A percentile compares a stretch with the other conserved stretches of the same genome.
Evolutionary conservation across 2,329 filamentous ascomycete genomes (phyloP).

Genomic region (Talaromyces sp.): DNA sequence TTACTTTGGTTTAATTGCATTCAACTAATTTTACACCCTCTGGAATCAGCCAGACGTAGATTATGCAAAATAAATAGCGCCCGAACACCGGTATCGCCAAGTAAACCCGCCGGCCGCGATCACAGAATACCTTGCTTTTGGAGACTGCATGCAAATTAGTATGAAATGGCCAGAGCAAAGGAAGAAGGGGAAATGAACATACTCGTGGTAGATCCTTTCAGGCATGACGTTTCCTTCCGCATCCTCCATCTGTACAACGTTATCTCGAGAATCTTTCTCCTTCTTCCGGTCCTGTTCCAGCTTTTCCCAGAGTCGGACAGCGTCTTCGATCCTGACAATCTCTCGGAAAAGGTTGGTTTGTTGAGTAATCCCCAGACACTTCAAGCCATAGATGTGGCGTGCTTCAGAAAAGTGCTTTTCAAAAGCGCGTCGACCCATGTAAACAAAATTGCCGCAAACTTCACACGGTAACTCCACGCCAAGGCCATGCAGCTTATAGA

Average conservation of each 20-base stretch:
- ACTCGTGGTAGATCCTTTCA: constrained; percentile 92
- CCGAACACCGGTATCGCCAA: constrained; percentile 1
- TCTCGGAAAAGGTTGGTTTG: constrained; percentile 89
- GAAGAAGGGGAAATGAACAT: constrained; percentile 18
- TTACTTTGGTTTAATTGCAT: neutral
- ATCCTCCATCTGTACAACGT: constrained; percentile 97
- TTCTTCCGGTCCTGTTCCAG: constrained; percentile 80
- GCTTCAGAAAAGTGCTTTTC: constrained; percentile 98
- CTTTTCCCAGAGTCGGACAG: constrained; percentile 85
- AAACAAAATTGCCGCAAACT: constrained; percentile 97
- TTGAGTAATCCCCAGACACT: constrained; percentile 81
- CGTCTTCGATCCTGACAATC: constrained; percentile 88
- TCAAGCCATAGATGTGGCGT: constrained; percentile 85
- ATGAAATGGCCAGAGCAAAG: neutral
- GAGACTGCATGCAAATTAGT: constrained; percentile 44
- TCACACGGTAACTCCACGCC: constrained; percentile 95
- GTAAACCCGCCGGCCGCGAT: constrained; percentile 7
- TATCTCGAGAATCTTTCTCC: constrained; percentile 69
- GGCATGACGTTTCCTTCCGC: constrained; percentile 98
- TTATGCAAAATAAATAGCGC: neutral
- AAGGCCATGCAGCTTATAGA: constrained; percentile 93
- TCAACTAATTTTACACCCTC: neutral
- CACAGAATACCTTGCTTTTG: constrained; percentile 84
- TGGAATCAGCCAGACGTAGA: neutral
- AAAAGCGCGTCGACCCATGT: constrained; percentile 92